Conservation (phyloP, 1,139 yeast genomes). For the Magnusiomyces ingens region DNA sequence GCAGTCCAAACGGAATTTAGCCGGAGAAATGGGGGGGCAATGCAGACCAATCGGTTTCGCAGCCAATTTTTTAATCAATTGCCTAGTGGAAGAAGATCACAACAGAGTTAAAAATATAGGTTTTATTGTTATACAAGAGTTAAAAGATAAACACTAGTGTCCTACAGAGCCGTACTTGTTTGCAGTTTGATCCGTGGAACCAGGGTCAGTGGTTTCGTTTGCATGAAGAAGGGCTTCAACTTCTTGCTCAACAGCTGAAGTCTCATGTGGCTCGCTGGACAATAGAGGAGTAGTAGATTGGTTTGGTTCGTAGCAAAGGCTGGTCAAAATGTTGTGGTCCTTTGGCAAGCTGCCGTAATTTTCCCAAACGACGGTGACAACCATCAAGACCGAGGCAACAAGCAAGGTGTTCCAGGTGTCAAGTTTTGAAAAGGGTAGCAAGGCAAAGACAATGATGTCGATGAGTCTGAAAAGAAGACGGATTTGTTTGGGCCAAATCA, state of each 20-base stretch:
- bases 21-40: too few species aligned
- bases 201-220: background rate
- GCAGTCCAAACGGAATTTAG: too few species aligned
- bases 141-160: too few species aligned
- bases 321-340: background rate
- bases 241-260: background rate
- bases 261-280: too few species aligned
- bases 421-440: slow-evolving; percentile 9
- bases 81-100: too few species aligned
- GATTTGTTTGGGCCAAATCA: slow-evolving; percentile 9
- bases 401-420: slow-evolving; percentile 6
- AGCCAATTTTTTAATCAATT: too few species aligned
- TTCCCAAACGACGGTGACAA: slow-evolving; percentile 15
- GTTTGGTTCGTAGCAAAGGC: background rate
- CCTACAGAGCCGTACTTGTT: too few species aligned
- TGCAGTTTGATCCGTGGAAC: too few species aligned
- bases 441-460: slow-evolving; percentile 9
- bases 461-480: slow-evolving; percentile 12
- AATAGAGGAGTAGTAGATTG: background rate
- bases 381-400: slow-evolving; percentile 5
- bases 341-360: slow-evolving; percentile 10
- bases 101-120: too few species aligned
- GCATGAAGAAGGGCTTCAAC: background rate
- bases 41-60: too few species aligned
- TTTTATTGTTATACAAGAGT: too few species aligned